Base-by-base conservation (phyloP, 169 alveolate genomes). In the Ichthyophthirius multifiliis region DNA sequence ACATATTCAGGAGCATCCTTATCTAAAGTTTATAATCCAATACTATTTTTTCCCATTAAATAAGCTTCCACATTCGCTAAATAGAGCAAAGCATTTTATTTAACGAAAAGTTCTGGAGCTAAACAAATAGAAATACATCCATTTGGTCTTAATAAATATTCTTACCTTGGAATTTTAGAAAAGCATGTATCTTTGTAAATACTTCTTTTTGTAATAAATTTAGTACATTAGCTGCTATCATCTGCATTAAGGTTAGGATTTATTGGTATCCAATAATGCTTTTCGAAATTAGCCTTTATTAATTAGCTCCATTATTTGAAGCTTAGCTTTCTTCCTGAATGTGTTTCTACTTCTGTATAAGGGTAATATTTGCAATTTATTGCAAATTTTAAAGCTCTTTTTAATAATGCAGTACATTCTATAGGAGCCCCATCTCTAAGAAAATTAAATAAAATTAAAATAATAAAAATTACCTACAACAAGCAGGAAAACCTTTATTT, bases 401-500 rank as follows among this genome's bases (percentile, higher is more conserved):
- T 94, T 34, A 94, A 86, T 16, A 96, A 76, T 10, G 98, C 99
- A 5, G 93, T 93, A 34, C 96, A 85, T 87, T 97, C 99, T 63
- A 96, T 94, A 31, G 97, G 98, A 4, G 99, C 99, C n/a, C 99
- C 99, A 89, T 97, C 98, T 75, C 99, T 89, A 16, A 98, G 97
- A 2, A 98, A 88, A 3, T 96, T 90, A 15, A 96, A 20, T 9
- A 4, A 27, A 18, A 20, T 39, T 67, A 37, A 37, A 55, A 41
- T 41, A 7, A 7, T 41, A 41, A 9, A 9, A 41, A 13, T 67
- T 39, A 67, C 62, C 62, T 34, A 23, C 18, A 12, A 41, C 35
- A 18, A 16, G 88, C 90, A 9, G 96, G 94, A 37, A 84, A 75
- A 5, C 95, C 96, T 77, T 84, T 84, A 81, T 92, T 94, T 43